Base-by-base conservation (phyloP, 108 stramenopile genomes). In the Nannochloropsis gaditana region DNA sequence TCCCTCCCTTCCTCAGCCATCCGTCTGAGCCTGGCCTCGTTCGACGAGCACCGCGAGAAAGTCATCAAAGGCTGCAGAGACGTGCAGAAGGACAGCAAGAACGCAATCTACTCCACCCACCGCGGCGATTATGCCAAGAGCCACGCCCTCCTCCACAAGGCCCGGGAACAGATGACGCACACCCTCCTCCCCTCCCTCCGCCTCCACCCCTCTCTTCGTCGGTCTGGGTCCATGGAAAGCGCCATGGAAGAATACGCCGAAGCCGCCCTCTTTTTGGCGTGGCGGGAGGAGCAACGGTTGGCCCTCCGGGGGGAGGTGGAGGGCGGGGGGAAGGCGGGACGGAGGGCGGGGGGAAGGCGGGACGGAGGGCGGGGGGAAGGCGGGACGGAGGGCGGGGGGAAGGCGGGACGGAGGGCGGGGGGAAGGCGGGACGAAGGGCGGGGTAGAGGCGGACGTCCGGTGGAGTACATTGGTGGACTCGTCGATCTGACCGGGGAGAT, bases 401-500 rank as follows among this genome's bases (percentile, higher is more conserved):
- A n/a, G n/a, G n/a, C n/a, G n/a, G n/a, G n/a, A n/a, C n/a, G n/a
- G n/a, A n/a, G n/a, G n/a, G n/a, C n/a, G n/a, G n/a, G n/a, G n/a
- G n/a, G n/a, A n/a, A 11, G 9, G 50, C 50, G 9, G 50, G 15
- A 50, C 15, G 50, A 9, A 50, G 11, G 15, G 11, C 11, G 15
- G 50, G 9, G n/a, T n/a, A n/a, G n/a, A n/a, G 80, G 80, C 19
- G 80, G n/a, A 8, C 9, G 84, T 94, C 9, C 90, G 92, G 47
- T 87, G 92, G 95, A 96, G 79, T 97, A 97, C 85, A 90, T 97
- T 6, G 97, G 97, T 10, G 97, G 96, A 2, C 44, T 98, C n/a
- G 95, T 95, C 45, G 97, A 98, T 87, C 87, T 98, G 21, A 96
- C 96, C 9, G 97, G 97, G 9, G 97, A 98, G 87, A 91, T 98